Conservation (phyloP, 345 rosid genomes). For the Murraya koenigii region DNA sequence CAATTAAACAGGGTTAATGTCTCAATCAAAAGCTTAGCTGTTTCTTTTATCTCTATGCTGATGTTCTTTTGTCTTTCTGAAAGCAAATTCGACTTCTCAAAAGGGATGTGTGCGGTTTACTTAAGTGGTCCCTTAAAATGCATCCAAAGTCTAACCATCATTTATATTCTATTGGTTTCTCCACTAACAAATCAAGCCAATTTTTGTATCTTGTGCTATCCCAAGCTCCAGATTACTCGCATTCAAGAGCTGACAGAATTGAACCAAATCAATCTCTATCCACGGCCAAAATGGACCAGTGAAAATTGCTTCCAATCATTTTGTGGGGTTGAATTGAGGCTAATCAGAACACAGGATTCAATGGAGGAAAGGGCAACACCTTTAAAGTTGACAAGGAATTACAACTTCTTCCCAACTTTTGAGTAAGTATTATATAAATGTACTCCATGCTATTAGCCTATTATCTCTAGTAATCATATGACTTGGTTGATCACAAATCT, state of each 20-base stretch:
- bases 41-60: conserved; percentile 17
- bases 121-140: conserved; percentile 27
- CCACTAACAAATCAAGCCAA: conserved; percentile 22
- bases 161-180: background rate
- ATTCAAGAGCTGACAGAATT: conserved; percentile 19
- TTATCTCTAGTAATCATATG: background rate
- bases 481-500: background rate
- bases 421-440: background rate
- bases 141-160: conserved; percentile 31
- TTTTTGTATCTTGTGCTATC: conserved; percentile 21
- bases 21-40: conserved; percentile 38
- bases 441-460: background rate
- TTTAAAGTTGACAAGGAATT: conserved; percentile 1
- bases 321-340: conserved; percentile 9
- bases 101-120: background rate
- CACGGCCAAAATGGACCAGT: background rate
- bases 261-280: conserved; percentile 35
- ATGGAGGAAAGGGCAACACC: conserved; percentile 25
- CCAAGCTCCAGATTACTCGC: conserved; percentile 9
- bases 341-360: background rate
- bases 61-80: conserved; percentile 24
- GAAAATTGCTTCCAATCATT: conserved; percentile 29
- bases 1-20: conserved; percentile 27
- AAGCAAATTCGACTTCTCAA: conserved; percentile 15
- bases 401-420: background rate